phyloP scores from a whole-genome alignment of 768 basidiomycete genomes.

The Podaxis carcinomalis region DNA sequence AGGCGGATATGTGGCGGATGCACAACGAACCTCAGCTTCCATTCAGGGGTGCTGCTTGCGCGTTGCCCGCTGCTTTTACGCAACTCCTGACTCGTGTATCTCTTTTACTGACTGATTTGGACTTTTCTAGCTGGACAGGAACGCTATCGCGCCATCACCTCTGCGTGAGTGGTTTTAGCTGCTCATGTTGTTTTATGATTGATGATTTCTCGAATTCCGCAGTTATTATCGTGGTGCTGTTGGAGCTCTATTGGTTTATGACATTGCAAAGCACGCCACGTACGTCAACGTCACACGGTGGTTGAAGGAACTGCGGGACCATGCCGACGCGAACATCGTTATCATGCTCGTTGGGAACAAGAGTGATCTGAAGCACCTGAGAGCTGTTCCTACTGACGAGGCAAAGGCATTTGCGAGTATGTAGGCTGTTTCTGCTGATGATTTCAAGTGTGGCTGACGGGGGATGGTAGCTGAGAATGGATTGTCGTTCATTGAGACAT shows the following conservation, averaged over 20 bases:
- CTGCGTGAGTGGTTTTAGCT: conserved; percentile 59
- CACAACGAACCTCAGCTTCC: background rate
- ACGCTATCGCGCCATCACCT: conserved; percentile 95
- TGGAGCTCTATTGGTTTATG: conserved; percentile 89
- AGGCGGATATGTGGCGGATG: conserved; percentile 9
- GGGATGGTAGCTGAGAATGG: conserved; percentile 72
- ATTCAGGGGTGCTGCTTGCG: background rate
- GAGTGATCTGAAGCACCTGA: conserved; percentile 96
- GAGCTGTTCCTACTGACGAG: conserved; percentile 97
- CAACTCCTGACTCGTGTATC: background rate
- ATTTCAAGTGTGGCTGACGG: conserved; percentile 5
- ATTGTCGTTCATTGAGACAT: conserved; percentile 96
- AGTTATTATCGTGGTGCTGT: conserved; percentile 98
- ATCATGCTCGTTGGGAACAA: conserved; percentile 98
- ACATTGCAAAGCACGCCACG: conserved; percentile 91
- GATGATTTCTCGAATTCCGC: background rate
- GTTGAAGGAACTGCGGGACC: conserved; percentile 96
- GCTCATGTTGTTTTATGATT: background rate
- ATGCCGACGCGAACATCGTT: conserved; percentile 89
- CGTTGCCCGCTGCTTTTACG: background rate
- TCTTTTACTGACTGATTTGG: conserved; percentile 2
- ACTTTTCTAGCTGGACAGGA: conserved; percentile 82
- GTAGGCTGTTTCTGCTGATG: conserved; percentile 21
- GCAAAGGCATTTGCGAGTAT: conserved; percentile 86
- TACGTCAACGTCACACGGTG: conserved; percentile 93